Percentiles rank a stretch among this genome's conserved stretches.
phyloP scores from a whole-genome alignment of 257 asterid species.

The Nicotiana noctiflora region DNA sequence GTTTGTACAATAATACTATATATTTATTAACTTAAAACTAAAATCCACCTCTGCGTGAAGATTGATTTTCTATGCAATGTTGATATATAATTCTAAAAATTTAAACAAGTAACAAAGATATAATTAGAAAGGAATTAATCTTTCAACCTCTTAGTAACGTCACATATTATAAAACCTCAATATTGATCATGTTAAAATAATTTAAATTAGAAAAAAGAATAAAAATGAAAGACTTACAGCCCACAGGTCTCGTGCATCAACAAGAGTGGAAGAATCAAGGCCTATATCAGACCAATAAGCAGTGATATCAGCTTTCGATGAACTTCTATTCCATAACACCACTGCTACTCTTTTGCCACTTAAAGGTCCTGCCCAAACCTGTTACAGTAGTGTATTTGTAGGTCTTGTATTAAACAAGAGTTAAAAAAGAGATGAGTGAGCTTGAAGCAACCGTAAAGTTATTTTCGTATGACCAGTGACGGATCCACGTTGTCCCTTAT shows the following conservation, averaged over 20 bases:
- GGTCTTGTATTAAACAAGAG: not conserved
- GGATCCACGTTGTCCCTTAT: no score
- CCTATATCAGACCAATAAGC: constrained; percentile 71
- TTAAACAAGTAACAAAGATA: no score
- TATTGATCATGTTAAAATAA: not conserved
- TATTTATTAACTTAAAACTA: not conserved
- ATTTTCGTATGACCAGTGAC: no score
- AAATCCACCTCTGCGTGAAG: no score
- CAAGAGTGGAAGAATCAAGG: constrained; percentile 34
- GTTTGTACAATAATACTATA: no score
- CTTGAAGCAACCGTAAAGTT: no score
- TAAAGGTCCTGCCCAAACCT: constrained; percentile 90
- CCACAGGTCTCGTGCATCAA: constrained; percentile 73
- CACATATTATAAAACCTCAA: not conserved
- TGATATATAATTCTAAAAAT: not conserved
- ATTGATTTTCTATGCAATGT: not conserved
- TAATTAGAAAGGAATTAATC: no score
- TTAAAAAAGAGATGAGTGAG: no score
- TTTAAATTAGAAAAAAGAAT: not conserved
- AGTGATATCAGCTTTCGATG: constrained; percentile 55
- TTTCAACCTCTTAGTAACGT: not conserved
- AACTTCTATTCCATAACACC: constrained; percentile 77
- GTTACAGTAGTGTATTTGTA: not conserved
- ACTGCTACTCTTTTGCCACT: constrained; percentile 54
- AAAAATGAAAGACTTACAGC: constrained; percentile 33